Evolutionary conservation across 805 yeast genomes (phyloP).

Genomic region (Ogataea degrootiae): DNA sequence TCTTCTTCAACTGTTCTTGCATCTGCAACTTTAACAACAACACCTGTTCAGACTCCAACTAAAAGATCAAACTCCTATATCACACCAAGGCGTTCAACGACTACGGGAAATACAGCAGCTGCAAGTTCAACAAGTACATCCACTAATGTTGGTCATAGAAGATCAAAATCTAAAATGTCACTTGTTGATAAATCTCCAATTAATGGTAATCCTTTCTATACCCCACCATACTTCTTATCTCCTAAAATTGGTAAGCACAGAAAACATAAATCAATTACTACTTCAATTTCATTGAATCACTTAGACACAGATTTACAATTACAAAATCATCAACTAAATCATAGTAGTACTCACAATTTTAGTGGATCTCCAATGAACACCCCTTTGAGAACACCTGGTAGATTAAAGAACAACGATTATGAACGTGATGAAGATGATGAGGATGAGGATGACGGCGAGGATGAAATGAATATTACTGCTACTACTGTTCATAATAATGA

Average conservation of each 20-base stretch:
- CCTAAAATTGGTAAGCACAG: conserved; percentile 34
- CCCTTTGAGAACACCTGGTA: conserved; percentile 27
- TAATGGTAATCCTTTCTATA: conserved; percentile 44
- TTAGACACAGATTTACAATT: conserved; percentile 29
- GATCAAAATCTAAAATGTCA: conserved; percentile 18
- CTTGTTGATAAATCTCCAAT: conserved; percentile 32
- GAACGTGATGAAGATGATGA: conserved; percentile 14
- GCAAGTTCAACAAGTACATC: not conserved
- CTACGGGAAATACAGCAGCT: conserved; percentile 2
- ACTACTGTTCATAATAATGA: conserved; percentile 4
- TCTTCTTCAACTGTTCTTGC: conserved; percentile 1
- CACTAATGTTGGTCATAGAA: conserved; percentile 9
- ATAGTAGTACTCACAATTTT: conserved; percentile 1
- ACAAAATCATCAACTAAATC: conserved; percentile 15
- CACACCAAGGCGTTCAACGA: conserved; percentile 21
- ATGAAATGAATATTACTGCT: conserved; percentile 1
- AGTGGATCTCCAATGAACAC: conserved; percentile 24
- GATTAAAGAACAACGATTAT: conserved; percentile 8
- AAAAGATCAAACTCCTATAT: conserved; percentile 14
- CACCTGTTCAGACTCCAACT: conserved; percentile 22
- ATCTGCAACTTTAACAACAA: conserved; percentile 7
- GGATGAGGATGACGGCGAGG: conserved; percentile 10
- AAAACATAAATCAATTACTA: conserved; percentile 29
- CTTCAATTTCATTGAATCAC: conserved; percentile 26
- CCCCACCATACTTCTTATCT: conserved; percentile 39